Base-by-base conservation (phyloP, 2,329 filamentous ascomycete genomes). In the Arthrobotrys entomopaga region DNA sequence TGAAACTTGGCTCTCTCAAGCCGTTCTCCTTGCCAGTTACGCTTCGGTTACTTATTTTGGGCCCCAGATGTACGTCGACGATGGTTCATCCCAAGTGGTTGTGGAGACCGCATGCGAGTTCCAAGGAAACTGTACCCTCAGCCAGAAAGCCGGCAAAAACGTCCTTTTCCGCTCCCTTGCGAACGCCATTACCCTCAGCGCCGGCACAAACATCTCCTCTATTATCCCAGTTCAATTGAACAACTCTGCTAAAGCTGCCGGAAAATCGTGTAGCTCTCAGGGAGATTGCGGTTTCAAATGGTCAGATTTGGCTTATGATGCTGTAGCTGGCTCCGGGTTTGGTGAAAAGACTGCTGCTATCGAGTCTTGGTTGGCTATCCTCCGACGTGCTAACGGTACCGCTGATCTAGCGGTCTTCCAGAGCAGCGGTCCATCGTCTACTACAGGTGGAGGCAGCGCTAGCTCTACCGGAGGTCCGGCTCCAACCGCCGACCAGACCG, bases 81-180 rank as follows among this genome's bases (percentile, higher is more conserved):
- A 66, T 20, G 69, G 69, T 5, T 56, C 40, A 11, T 66, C 61
- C 29, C 49, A 87, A 78, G 82, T 90, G 80, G 87, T 91, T 85
- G 87, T 83, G 78, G 89, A 91, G 80, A 83, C 83, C 46, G 86
- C 87, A 8, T 91, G 89, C 82, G 89, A 91, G 80, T 77, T 57
- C 22, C 52, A 50, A 2, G 26, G 52, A 15, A 63, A 65, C 0
- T 92, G 90, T 81, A 86, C 87, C 79, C 83, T 81, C 49, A 88
- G 90, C 80, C 87, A 89, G 84, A 92, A 91, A 81, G 88, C 85
- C 52, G 89, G 88, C 79, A 83, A 90, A 24, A 83, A 87, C 20
- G 86, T 88, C 59, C 89, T 88, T 82, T 86, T 90, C 83, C 69
- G 69, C 15, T 61, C 69, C 8, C 56, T 73, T 19, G 61, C 26